These are phyloP conservation scores for Xylaria sp. DNA, from an alignment of 2,329 filamentous ascomycete genomes.

Conservation along the genomic window DNA sequence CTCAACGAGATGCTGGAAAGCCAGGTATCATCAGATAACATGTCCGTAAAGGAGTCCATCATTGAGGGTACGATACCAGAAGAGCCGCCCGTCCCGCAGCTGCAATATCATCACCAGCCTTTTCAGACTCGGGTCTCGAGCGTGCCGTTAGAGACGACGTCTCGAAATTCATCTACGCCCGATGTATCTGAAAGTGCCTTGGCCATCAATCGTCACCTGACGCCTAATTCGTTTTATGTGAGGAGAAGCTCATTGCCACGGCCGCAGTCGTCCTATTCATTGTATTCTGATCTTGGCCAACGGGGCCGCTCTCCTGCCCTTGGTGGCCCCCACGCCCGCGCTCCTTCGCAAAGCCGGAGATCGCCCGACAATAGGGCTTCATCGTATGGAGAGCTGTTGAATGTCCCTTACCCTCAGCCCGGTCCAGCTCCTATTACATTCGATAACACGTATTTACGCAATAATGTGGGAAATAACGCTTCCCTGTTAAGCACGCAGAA, in stretches of 20 bases:
- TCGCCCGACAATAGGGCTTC: constrained; percentile 66
- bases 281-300: constrained; percentile 73
- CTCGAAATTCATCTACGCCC: constrained; percentile 61
- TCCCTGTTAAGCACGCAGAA: constrained; percentile 91
- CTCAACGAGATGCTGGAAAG: constrained; percentile 60
- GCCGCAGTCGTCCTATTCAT: constrained; percentile 81
- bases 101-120: constrained; percentile 70
- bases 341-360: constrained; percentile 63
- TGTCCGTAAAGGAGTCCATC: constrained; percentile 64
- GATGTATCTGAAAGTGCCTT: constrained; percentile 63
- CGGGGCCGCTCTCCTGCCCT: constrained; percentile 71
- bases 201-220: constrained; percentile 70
- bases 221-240: constrained; percentile 65
- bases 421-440: constrained; percentile 73
- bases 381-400: constrained; percentile 70
- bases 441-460: constrained; percentile 84
- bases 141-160: constrained; percentile 55
- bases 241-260: constrained; percentile 70
- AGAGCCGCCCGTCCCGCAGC: constrained; percentile 62
- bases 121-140: constrained; percentile 57
- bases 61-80: constrained; percentile 57
- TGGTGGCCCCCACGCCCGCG: constrained; percentile 55
- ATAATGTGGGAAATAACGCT: constrained; percentile 85
- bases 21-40: constrained; percentile 53
- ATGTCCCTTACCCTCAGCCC: constrained; percentile 83